Conservation (phyloP, 1,284 basidiomycete species). For the Wallemia ichthyophaga region DNA sequence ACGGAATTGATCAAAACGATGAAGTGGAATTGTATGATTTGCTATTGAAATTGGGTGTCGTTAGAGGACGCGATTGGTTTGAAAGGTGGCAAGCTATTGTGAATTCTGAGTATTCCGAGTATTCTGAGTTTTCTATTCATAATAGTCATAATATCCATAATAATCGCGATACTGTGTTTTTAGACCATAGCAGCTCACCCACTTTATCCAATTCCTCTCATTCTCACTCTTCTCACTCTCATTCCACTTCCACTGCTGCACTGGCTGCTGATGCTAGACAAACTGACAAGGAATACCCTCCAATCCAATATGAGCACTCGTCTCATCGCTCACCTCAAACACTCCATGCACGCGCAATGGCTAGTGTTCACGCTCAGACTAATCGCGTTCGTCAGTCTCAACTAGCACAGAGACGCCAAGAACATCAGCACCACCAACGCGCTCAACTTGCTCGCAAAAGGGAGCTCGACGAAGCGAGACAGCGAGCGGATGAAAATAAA, state of each 20-base stretch:
- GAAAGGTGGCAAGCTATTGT: slow-evolving; percentile 43
- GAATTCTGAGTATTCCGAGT: slow-evolving; percentile 23
- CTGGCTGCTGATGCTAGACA: background rate
- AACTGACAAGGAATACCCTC: background rate
- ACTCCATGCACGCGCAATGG: background rate
- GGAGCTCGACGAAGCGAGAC: background rate
- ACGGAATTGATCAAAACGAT: slow-evolving; percentile 37
- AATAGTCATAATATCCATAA: too few species aligned
- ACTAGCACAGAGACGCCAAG: background rate
- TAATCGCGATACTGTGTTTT: too few species aligned
- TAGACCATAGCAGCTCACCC: too few species aligned
- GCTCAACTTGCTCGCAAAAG: background rate
- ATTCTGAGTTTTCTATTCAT: too few species aligned
- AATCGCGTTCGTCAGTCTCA: background rate
- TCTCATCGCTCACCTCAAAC: background rate
- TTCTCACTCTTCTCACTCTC: background rate
- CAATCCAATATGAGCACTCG: background rate
- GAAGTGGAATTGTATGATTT: slow-evolving; percentile 52
- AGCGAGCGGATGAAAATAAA: background rate
- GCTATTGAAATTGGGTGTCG: slow-evolving; percentile 39
- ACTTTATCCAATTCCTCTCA: background rate
- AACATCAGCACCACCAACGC: background rate
- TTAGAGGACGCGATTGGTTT: slow-evolving; percentile 40
- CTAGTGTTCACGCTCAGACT: background rate
- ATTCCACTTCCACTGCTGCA: background rate